Evolutionary conservation across 305 asterid genomes (phyloP), one percentile per base, ranked within the genome.

Genomic region (Fraxinus sp.): DNA sequence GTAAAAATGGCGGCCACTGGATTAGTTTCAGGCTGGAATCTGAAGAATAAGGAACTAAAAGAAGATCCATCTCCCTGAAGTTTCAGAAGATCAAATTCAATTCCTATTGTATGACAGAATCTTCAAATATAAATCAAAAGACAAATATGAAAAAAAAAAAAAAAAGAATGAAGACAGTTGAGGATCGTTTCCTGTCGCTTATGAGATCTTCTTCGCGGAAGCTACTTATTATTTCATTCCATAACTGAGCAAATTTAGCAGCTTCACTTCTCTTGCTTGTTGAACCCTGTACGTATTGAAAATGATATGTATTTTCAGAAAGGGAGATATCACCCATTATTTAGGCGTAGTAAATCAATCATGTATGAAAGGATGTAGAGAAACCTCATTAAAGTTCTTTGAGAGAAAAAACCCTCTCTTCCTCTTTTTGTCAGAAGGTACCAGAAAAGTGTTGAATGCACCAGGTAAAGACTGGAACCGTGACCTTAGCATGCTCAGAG

Each of bases 1-100:
- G 98, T 86, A 97, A 90, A 89, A 97, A 95, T 3, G 98, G 99
- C 80, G 99, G 99, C 99, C 99, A 97, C 84, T 97, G 99, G 79
- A 97, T 93, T 80, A 90, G 87, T 84, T 95, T 94, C 32, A 95
- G 88, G 87, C 94, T 89, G 49, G 97, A 93, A 89, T 97, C 99
- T 36, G 97, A 97, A 81, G 98, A 91, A 89, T 97, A 93, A 70
- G 99, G 99, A 88, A 95, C 99, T 76, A 97, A 92, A 81, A 97
- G 94, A 89, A 97, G 93, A 89, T 97, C 99, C 99, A 97, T 94
- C 94, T 97, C 99, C 95, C 99, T 97, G 97, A 62, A 87, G 86
- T 85, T 82, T 84, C 77, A 81, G 55, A 81, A 83, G 35, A 80
- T 20, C 71, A 83, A 76, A 32, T 85, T 90, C 78, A 88, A 88